Conservation (phyloP, 2,329 filamentous ascomycete genomes). For the Cercospora canescens region DNA sequence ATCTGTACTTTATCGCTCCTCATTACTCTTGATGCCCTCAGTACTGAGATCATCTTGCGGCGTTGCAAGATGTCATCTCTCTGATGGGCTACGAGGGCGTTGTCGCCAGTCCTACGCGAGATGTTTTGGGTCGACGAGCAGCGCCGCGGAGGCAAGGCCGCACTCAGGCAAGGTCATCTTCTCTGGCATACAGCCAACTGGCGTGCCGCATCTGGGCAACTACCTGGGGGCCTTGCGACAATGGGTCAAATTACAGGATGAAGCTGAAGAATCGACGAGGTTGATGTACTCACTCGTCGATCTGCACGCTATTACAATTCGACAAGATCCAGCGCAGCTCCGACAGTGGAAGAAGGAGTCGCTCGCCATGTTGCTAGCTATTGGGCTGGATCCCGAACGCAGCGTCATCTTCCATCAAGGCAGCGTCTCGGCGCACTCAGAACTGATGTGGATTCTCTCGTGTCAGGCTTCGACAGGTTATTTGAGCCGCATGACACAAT, state of each 20-base stretch:
- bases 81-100: neutral
- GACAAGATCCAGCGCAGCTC: slow-evolving; percentile 64
- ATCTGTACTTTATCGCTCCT: neutral
- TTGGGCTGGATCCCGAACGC: slow-evolving; percentile 77
- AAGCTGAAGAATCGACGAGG: slow-evolving; percentile 56
- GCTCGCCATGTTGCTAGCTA: slow-evolving; percentile 76
- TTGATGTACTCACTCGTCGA: slow-evolving; percentile 89
- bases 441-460: slow-evolving; percentile 96
- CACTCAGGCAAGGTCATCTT: slow-evolving; percentile 64
- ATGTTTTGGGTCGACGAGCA: slow-evolving; percentile 6
- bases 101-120: neutral
- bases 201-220: slow-evolving; percentile 90
- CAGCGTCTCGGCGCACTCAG: slow-evolving; percentile 68
- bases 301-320: slow-evolving; percentile 85
- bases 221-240: slow-evolving; percentile 85
- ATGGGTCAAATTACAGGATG: slow-evolving; percentile 80
- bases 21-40: slow-evolving; percentile 1
- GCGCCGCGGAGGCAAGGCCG: slow-evolving; percentile 2
- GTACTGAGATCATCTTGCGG: neutral
- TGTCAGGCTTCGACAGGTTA: slow-evolving; percentile 91
- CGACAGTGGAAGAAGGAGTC: slow-evolving; percentile 68
- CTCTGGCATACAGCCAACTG: slow-evolving; percentile 96
- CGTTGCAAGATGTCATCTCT: neutral
- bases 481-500: slow-evolving; percentile 97
- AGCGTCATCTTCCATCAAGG: slow-evolving; percentile 78